Base-by-base conservation (phyloP, 176 grass and related monocot genomes). In the bread wheat (Triticum aestivum) region DNA sequence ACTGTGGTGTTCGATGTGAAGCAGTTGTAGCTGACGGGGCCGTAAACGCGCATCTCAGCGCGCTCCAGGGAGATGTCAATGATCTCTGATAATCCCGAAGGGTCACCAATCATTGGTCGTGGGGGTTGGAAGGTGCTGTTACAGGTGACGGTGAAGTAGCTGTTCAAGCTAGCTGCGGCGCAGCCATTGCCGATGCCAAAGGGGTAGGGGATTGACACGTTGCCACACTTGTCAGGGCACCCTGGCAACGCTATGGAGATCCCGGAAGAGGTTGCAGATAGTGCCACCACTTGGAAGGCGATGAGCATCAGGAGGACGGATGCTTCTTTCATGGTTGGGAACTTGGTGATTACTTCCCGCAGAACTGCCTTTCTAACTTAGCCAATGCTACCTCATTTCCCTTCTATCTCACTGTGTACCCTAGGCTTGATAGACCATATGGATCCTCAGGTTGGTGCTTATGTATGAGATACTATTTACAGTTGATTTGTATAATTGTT, bases 111-210 rank as follows among this genome's bases (percentile, higher is more conserved):
- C 12, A 24, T 73, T 20, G 81, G 23, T 27, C 66, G 34, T 15
- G 76, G 84, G 69, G 83, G 63, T 0, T 78, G 21, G 32, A 78
- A 41, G 63, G 45, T 85, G 45, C 37, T 3, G 45, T 69, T 69
- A 33, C 83, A 85, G 73, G 45, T 85, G 74, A 86, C 9, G 11
- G 1, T 78, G 75, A 86, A 86, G n/a, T 78, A 69, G n/a, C 47
- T 37, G 47, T 13, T 78, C n/a, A 85, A 1, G 21, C 32, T 85
- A 9, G 62, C 18, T 2, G 75, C 65, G 7, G 75, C 64, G 14
- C 75, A 86, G 11, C 27, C 15, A 5, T 54, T 17, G 7, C 84
- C 65, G 17, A 86, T 62, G 84, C 84, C 84, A 3, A 86, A 79
- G 8, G 65, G 76, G 47, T 86, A 86, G 4, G 84, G 84, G 26